A percentile compares a stretch with the other conserved stretches of the same genome.
These are phyloP conservation scores for Penicillium sclerotigenum DNA, from an alignment of 2,329 filamentous ascomycete species.

Conservation along the genomic window DNA sequence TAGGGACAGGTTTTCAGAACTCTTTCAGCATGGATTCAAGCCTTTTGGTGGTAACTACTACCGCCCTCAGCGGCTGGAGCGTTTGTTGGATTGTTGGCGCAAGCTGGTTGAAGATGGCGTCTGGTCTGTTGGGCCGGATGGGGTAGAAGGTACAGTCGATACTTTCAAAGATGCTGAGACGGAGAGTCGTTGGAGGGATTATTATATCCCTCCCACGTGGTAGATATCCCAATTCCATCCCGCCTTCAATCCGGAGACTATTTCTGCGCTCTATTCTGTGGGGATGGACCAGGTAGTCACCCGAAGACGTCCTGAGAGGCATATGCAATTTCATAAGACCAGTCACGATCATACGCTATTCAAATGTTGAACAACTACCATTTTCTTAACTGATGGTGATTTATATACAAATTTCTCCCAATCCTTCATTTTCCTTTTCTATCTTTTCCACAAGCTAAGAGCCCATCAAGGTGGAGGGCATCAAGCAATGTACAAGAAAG, in stretches of 20 bases:
- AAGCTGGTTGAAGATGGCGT: constrained; percentile 24
- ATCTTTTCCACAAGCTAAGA: too few relatives aligned
- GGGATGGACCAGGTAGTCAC: not conserved
- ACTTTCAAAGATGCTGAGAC: constrained; percentile 27
- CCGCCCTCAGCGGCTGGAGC: constrained; percentile 24
- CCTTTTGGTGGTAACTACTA: constrained; percentile 32
- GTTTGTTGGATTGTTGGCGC: constrained; percentile 25
- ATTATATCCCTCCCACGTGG: constrained; percentile 16
- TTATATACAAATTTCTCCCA: too few relatives aligned
- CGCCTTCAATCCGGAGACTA: constrained; percentile 4
- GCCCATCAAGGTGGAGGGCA: too few relatives aligned
- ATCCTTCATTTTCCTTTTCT: too few relatives aligned
- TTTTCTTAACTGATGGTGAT: too few relatives aligned
- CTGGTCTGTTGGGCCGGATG: constrained; percentile 26
- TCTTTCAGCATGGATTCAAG: constrained; percentile 37
- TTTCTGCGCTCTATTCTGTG: constrained; percentile 5
- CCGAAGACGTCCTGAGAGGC: too few relatives aligned
- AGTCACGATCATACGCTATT: too few relatives aligned
- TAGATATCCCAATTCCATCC: constrained; percentile 7
- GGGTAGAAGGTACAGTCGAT: constrained; percentile 30
- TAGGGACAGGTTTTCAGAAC: constrained; percentile 16
- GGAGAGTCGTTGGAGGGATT: constrained; percentile 14
- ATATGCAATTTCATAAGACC: too few relatives aligned
- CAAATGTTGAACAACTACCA: too few relatives aligned
- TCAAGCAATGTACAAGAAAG: too few relatives aligned